Evolutionary conservation across 140 eudicot species (phyloP), one percentile per base, ranked within the genome.

Genomic region (Stevia rebaudiana): DNA sequence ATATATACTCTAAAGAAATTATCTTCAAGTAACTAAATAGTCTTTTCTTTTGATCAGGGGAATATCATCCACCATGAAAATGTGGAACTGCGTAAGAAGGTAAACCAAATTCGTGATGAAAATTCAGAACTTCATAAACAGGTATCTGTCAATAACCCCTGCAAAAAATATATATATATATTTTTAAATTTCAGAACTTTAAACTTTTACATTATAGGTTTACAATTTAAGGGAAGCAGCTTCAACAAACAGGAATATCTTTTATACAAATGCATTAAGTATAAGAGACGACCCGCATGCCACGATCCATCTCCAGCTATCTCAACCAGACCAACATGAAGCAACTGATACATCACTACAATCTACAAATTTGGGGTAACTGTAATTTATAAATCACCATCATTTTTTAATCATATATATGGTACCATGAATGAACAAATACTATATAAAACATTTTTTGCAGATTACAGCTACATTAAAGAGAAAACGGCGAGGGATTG

Each of bases 51-150:
- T 59, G 51, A 44, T 72, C 85, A 89, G 95, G 92, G 92, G 49
- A 86, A 70, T 73, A 71, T 72, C 59, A 72, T 89, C 50, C 92
- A 89, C 60, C 88, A 89, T 65, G 97, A 89, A 81, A 86, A 89
- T 65, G 51, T 81, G 54, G 95, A 89, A 71, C 83, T 89, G 50
- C 70, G 84, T 76, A 89, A 77, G 83, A 85, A 85, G 76, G 83
- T 82, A 65, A 80, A 80, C 70, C 75, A 74, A 58, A 47, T 78
- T 60, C 80, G 75, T 15, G 61, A 81, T 58, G 86, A 86, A 64
- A 83, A 89, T 49, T 47, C 70, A 61, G 81, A 80, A 67, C 74
- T 80, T 52, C 65, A 81, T 71, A 79, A 79, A 63, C 84, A 89
- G 95, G 95, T 86, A 81, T 62, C 28, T 41, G 57, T 42, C 51